Base-by-base conservation (phyloP, 345 rosid genomes). In the Noccaea bulbosa region DNA sequence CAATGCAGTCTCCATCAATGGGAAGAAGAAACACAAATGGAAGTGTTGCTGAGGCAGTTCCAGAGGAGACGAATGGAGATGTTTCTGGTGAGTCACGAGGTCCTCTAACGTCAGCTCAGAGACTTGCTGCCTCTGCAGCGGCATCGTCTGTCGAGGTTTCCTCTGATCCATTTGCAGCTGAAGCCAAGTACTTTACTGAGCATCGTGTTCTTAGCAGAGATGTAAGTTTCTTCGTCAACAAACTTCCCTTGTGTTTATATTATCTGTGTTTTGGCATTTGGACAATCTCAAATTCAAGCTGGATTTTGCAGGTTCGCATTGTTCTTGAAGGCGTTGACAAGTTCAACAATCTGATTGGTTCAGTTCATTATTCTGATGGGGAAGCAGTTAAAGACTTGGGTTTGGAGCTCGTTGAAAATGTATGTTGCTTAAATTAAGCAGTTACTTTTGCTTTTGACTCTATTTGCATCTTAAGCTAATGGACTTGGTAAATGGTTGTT, bases 251-350 rank as follows among this genome's bases (percentile, higher is more conserved):
- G 54, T 48, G 43, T 64, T 47, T 56, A 2, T 27, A 27, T 27
- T 27, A 14, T 32, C 15, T 16, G 48, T 73, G 20, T 38, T 60
- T 10, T 73, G 22, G 27, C 66, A 16, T 60, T 70, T 56, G 48
- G 8, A 24, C 5, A 35, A 57, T 20, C 81, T 74, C 51, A 74
- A 38, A 20, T 39, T 22, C n/a, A 14, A 34, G 60, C 27, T 72
- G 71, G 34, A 33, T 68, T 57, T 73, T 70, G 16, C 71, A 95
- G 99, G 98, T 95, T 14, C 97, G 99, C 32, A 82, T 95, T 78
- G 91, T 95, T 65, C 83, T 95, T 59, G 99, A 95, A 85, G 98
- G 98, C 51, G 96, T 87, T 65, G 99, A 95, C 83, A 90, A 92
- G 65, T 87, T 83, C 83, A 88, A 84, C 82, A 95, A 90, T 76